Base-by-base conservation (phyloP, 495 filamentous ascomycete genomes). In the Penicillium taxi region DNA sequence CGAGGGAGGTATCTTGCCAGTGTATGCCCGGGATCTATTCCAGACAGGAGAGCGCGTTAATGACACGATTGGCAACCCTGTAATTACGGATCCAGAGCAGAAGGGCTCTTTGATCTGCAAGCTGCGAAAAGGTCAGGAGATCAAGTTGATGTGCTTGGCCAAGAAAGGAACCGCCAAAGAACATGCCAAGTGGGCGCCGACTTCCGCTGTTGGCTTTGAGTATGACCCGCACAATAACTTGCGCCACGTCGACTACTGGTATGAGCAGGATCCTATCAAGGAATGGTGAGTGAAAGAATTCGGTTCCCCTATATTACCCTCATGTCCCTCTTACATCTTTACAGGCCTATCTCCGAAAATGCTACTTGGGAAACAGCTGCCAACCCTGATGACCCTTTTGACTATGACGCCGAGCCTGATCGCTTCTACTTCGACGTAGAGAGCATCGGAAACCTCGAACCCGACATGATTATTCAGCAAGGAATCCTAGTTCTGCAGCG, bases 141-240 rank as follows among this genome's bases (percentile, higher is more conserved):
- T 98, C 35, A 80, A 82, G 56, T 73, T 96, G 57, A 81, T 78
- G 27, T 96, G 90, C 52, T 79, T 96, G 45, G 93, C 88, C 35
- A 96, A 94, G 73, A 96, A 96, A 70, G 91, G 91, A 0, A 96
- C 96, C 41, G 88, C 90, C 2, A 98, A 96, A 70, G 91, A 98
- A 57, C 91, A 98, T 67, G 82, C 93, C 0, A 98, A 98, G 58
- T 98, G 91, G 91, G 80, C 84, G 32, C 88, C 93, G 2, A 84
- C 81, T 26, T 71, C 88, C 39, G 93, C 91, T 4, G 80, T 98
- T 33, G 91, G 87, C 16, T 98, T 96, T 50, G 91, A 98, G 62
- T 98, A 98, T 60, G 91, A 98, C 54, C 91, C 91, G 40, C 81
- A 89, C 56, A 98, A 98, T 61, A 93, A 89, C 58, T 63, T 98